These are phyloP conservation scores for Camellia japonica DNA, from an alignment of 148 eudicot species.

Conservation along the genomic window DNA sequence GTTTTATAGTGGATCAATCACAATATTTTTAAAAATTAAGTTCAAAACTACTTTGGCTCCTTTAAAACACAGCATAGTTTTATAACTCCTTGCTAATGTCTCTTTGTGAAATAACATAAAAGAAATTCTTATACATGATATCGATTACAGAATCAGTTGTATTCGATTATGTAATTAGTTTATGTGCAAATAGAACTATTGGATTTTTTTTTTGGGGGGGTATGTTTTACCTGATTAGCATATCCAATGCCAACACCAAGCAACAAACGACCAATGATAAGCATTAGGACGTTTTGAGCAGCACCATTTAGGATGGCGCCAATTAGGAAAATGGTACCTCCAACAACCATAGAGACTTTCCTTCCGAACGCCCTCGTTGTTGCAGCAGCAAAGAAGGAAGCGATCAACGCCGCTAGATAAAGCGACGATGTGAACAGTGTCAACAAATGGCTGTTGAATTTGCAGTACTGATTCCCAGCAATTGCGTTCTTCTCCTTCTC, in stretches of 20 bases:
- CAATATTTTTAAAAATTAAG: too few relatives aligned
- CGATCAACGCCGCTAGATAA: slow-evolving; percentile 33
- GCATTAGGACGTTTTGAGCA: slow-evolving; percentile 36
- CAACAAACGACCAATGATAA: slow-evolving; percentile 39
- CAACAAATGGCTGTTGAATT: slow-evolving; percentile 27
- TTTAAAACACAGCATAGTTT: too few relatives aligned
- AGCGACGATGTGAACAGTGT: slow-evolving; percentile 35
- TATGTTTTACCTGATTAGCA: slow-evolving; percentile 24
- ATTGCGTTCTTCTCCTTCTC: neutral
- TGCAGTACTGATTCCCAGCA: slow-evolving; percentile 24
- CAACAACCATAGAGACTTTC: slow-evolving; percentile 29
- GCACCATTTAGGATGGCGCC: slow-evolving; percentile 33
- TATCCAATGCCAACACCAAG: slow-evolving; percentile 41
- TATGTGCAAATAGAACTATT: too few relatives aligned
- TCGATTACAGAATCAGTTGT: too few relatives aligned
- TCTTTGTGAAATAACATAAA: too few relatives aligned
- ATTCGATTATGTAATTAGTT: too few relatives aligned
- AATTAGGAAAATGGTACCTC: slow-evolving; percentile 21
- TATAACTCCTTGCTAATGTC: too few relatives aligned
- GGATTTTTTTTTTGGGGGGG: too few relatives aligned
- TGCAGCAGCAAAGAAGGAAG: slow-evolving; percentile 38
- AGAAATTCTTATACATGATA: too few relatives aligned
- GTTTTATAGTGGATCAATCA: too few relatives aligned
- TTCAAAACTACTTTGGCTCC: too few relatives aligned
- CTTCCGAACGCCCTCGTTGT: slow-evolving; percentile 29